These are phyloP conservation scores for Daldinia bambusicola DNA, from an alignment of 495 filamentous ascomycete species.

Conservation along the genomic window DNA sequence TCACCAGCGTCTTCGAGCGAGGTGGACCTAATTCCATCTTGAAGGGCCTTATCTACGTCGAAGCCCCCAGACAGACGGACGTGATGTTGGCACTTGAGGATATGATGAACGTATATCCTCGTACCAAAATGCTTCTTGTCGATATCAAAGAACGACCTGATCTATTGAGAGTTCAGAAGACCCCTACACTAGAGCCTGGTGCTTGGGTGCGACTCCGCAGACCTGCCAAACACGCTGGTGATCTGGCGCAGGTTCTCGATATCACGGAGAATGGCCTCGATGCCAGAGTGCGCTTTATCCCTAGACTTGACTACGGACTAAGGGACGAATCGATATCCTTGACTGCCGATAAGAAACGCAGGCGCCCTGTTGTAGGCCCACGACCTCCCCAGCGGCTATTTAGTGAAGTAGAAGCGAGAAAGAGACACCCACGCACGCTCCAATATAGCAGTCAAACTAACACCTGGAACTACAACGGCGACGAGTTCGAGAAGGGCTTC, in stretches of 20 bases:
- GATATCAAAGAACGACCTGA: conserved; percentile 99
- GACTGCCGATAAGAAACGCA: conserved; percentile 76
- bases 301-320: conserved; percentile 89
- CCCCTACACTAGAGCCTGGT: conserved; percentile 83
- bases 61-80: conserved; percentile 86
- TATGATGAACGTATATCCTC: conserved; percentile 84
- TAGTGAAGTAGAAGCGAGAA: conserved; percentile 91
- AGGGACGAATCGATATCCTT: conserved; percentile 72
- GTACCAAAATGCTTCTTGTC: conserved; percentile 82
- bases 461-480: conserved; percentile 82
- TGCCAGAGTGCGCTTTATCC: conserved; percentile 85
- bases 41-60: conserved; percentile 94
- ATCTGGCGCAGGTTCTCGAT: conserved; percentile 93
- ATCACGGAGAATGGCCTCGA: conserved; percentile 93
- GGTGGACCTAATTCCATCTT: conserved; percentile 75
- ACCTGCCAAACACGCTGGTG: conserved; percentile 81
- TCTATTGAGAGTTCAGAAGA: conserved; percentile 87
- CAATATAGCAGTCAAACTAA: conserved; percentile 70
- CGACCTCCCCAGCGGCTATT: conserved; percentile 93
- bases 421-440: conserved; percentile 80
- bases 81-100: conserved; percentile 82
- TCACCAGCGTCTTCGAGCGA: conserved; percentile 90
- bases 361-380: conserved; percentile 70
- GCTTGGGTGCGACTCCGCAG: conserved; percentile 91
- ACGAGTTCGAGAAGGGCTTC: conserved; percentile 93